Evolutionary conservation across 306 rosid species (phyloP).

Genomic region (Morella rubra): DNA sequence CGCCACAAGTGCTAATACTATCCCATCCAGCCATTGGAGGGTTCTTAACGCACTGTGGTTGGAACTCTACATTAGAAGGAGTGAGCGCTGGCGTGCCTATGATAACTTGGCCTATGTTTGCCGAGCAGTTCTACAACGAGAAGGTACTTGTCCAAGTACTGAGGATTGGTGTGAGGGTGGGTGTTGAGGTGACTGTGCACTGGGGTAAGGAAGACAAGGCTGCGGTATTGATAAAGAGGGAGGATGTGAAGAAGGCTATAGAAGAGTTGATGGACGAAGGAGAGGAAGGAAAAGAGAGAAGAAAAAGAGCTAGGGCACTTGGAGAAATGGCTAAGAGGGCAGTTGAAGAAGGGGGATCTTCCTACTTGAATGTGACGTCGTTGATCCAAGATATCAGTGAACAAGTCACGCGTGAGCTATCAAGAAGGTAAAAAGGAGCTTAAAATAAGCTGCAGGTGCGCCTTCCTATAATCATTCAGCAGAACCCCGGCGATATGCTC

Average conservation of each 20-base stretch:
- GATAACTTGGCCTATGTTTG: conserved; percentile 63
- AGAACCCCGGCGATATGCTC: too few relatives aligned
- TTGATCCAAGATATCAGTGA: conserved; percentile 3
- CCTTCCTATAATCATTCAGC: too few relatives aligned
- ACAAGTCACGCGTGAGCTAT: neutral
- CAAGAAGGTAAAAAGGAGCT: neutral
- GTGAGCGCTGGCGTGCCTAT: conserved; percentile 50
- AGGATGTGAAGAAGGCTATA: conserved; percentile 9
- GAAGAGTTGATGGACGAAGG: conserved; percentile 17
- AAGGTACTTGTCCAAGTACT: conserved; percentile 30
- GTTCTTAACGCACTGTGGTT: conserved; percentile 65
- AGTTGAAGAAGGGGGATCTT: neutral
- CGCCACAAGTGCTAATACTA: conserved; percentile 55
- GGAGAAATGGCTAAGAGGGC: neutral
- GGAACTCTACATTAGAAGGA: conserved; percentile 69
- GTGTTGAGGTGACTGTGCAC: neutral
- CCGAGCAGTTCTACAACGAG: conserved; percentile 62
- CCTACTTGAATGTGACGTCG: neutral
- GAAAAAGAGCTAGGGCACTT: conserved; percentile 4
- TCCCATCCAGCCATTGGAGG: conserved; percentile 57
- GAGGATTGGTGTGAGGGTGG: conserved; percentile 19
- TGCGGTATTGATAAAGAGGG: conserved; percentile 12
- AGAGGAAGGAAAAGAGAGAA: conserved; percentile 9
- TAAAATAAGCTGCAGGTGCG: too few relatives aligned
- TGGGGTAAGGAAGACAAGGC: conserved; percentile 17